phyloP scores from a whole-genome alignment of 2,329 filamentous ascomycete species.

The Aspergillus spinulosporus region DNA sequence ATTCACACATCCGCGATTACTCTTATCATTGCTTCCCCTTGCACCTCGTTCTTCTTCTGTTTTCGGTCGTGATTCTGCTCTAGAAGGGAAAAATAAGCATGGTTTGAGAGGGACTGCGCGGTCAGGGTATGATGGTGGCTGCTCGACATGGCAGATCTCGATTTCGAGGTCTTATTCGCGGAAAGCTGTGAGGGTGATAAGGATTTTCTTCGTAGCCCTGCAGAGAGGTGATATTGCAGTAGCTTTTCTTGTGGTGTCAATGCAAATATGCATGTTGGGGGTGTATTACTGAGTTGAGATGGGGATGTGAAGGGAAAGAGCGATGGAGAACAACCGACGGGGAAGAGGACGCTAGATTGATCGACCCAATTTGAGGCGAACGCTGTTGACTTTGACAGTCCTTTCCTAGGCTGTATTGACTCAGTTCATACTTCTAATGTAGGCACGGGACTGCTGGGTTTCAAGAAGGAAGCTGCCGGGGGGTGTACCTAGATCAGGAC shows the following conservation, averaged over 20 bases:
- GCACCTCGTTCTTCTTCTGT: background rate
- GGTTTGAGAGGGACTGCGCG: background rate
- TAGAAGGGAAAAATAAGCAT: background rate
- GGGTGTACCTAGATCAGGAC: too few species aligned
- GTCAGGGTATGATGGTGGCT: background rate
- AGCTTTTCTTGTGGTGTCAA: background rate
- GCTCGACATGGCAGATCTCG: background rate
- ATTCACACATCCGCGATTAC: background rate
- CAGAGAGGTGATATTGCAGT: slow-evolving; percentile 4
- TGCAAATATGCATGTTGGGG: too few species aligned
- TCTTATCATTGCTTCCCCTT: background rate
- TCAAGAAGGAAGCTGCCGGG: too few species aligned
- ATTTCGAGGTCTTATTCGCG: background rate
- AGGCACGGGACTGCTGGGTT: too few species aligned
- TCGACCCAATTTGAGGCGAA: too few species aligned
- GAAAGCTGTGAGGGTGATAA: background rate
- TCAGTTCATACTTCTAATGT: too few species aligned
- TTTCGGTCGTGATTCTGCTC: background rate
- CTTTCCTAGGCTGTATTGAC: too few species aligned
- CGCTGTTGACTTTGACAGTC: too few species aligned
- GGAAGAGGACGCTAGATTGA: too few species aligned
- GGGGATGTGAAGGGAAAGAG: too few species aligned
- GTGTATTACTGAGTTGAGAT: too few species aligned
- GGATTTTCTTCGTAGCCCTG: background rate
- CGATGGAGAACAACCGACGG: too few species aligned